phyloP scores from a whole-genome alignment of 2,329 filamentous ascomycete species.

The Nigrospora sphaerica region DNA sequence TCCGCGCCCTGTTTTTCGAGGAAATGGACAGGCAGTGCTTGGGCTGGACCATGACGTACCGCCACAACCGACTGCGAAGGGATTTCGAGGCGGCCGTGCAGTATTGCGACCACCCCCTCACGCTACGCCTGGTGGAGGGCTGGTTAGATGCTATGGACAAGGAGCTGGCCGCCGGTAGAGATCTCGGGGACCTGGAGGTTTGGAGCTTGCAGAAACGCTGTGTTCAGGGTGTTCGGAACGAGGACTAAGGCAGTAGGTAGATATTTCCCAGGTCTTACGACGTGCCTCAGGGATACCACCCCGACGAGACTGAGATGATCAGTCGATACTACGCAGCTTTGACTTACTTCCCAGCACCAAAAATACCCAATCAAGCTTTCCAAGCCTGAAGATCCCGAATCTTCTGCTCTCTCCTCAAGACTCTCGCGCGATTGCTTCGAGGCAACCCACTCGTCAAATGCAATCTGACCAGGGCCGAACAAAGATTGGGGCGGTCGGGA shows the following conservation, averaged over 20 bases:
- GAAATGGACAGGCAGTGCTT: slow-evolving; percentile 14
- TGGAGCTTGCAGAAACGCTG: not conserved
- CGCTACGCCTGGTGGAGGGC: slow-evolving; percentile 10
- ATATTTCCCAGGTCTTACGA: too few species aligned
- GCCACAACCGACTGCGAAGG: slow-evolving; percentile 5
- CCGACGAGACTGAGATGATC: not conserved
- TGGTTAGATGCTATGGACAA: slow-evolving; percentile 15
- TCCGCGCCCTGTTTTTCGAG: slow-evolving; percentile 15
- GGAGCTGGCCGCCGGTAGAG: slow-evolving; percentile 5
- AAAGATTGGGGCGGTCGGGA: too few species aligned
- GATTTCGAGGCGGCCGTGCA: slow-evolving; percentile 23
- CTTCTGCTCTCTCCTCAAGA: too few species aligned
- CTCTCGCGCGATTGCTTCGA: not conserved
- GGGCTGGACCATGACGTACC: slow-evolving; percentile 11
- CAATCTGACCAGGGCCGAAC: not conserved
- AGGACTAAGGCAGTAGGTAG: not conserved
- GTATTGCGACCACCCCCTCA: slow-evolving; percentile 18
- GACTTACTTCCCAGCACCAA: not conserved
- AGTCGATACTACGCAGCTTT: not conserved
- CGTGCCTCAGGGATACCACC: not conserved
- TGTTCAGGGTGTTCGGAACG: not conserved
- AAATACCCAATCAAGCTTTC: not conserved
- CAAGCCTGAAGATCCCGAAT: not conserved
- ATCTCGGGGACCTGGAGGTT: not conserved
- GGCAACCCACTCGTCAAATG: not conserved